Evolutionary conservation across 73 alveolate genomes (phyloP).

Genomic region (Paramecium bursaria): DNA sequence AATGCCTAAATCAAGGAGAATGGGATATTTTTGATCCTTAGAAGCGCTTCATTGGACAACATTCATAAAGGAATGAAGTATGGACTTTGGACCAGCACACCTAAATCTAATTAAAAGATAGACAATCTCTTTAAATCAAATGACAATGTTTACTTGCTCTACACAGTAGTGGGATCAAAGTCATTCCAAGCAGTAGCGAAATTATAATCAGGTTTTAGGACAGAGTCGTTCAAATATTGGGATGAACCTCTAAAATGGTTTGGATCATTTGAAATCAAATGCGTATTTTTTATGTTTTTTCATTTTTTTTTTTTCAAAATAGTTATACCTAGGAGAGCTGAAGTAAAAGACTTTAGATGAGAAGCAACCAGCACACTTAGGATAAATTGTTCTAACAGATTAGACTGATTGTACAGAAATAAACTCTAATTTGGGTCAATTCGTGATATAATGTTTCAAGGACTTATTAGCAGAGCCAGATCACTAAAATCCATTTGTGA

Average conservation of each 20-base stretch:
- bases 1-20: no score
- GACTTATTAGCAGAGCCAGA: not conserved
- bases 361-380: conserved; percentile 50
- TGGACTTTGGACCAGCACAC: conserved; percentile 55
- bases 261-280: conserved; percentile 45
- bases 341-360: conserved; percentile 33
- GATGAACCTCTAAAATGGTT: conserved; percentile 58
- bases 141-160: conserved; percentile 14
- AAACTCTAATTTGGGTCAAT: conserved; percentile 3
- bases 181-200: conserved; percentile 43
- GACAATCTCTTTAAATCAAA: conserved; percentile 6
- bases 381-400: conserved; percentile 35
- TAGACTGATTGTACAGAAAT: conserved; percentile 51
- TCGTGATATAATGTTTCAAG: conserved; percentile 25
- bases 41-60: conserved; percentile 42
- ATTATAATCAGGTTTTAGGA: conserved; percentile 11
- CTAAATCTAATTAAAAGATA: conserved; percentile 36
- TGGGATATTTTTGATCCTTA: conserved; percentile 35
- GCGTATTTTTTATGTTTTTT: conserved; percentile 26
- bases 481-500: not conserved
- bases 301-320: not conserved
- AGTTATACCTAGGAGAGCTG: conserved; percentile 22
- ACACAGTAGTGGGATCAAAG: conserved; percentile 45
- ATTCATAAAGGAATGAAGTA: conserved; percentile 54
- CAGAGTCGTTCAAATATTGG: conserved; percentile 52